A percentile compares a stretch with the other conserved stretches of the same genome.
These are phyloP conservation scores for Phytopythium montanum DNA, from an alignment of 352 stramenopile species.

Conservation along the genomic window DNA sequence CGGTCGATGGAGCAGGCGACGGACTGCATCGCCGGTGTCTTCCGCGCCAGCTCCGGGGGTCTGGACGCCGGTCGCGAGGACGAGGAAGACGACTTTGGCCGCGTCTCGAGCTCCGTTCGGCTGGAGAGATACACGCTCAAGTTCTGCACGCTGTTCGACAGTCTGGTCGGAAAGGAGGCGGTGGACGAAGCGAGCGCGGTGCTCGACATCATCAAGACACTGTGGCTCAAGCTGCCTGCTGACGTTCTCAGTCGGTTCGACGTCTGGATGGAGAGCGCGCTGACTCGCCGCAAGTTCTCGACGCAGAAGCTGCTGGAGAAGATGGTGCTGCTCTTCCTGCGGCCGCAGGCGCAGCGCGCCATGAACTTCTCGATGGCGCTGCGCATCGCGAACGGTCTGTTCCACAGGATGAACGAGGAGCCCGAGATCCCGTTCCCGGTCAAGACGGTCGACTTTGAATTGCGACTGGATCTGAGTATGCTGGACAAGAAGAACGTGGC, in stretches of 20 bases:
- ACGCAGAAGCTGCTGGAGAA: constrained; percentile 27
- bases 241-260: constrained; percentile 13
- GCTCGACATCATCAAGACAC: constrained; percentile 9
- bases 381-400: constrained; percentile 29
- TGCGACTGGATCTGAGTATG: constrained; percentile 16
- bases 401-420: constrained; percentile 28
- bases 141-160: constrained; percentile 22
- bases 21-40: constrained; percentile 16
- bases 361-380: constrained; percentile 21
- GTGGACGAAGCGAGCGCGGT: constrained; percentile 13
- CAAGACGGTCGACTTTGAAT: neutral
- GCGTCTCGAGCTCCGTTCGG: constrained; percentile 8
- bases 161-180: constrained; percentile 12
- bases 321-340: constrained; percentile 29
- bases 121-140: constrained; percentile 20
- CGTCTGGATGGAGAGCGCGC: constrained; percentile 26
- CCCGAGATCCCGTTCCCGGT: constrained; percentile 2
- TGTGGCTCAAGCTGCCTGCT: constrained; percentile 19
- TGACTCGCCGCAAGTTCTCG: constrained; percentile 12
- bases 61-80: constrained; percentile 6
- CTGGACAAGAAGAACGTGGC: constrained; percentile 33
- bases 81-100: constrained; percentile 17
- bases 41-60: constrained; percentile 1
- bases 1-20: constrained; percentile 16
- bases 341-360: constrained; percentile 13